Base-by-base conservation (phyloP, 2,329 filamentous ascomycete genomes). In the Xylariomycetidae sp. region DNA sequence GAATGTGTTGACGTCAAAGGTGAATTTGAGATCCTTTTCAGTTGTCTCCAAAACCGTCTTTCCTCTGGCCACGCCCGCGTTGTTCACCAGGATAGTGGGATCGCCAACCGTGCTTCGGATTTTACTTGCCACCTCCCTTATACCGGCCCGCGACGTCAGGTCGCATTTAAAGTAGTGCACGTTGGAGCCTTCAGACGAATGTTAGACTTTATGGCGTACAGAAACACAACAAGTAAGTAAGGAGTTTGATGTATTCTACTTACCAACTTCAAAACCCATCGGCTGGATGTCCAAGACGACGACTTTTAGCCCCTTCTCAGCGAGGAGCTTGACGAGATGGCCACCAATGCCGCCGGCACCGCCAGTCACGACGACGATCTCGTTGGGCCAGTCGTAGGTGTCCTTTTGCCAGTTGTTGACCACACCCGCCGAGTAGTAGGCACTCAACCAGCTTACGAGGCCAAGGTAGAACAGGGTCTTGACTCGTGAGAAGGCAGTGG, bases 291-390 rank as follows among this genome's bases (percentile, higher is more conserved):
- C 85, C 22, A 89, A 56, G 3, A 88, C 79, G 0, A 80, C 80
- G 20, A 88, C 80, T 44, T 75, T 83, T 45, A 85, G 67, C 1
- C 74, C 75, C 40, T 62, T 65, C 53, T 80, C 74, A 1, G 77
- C 79, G n/a, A 92, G 65, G 33, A 81, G 56, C 43, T 70, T 67
- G 11, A 83, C 82, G 3, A 87, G 69, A 23, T 72, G 62, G 14
- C 72, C 75, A 11, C 85, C 85, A 49, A 90, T 88, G 0, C 85
- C 85, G 36, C 77, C 76, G 26, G 80, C 78, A 6, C 85, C 85
- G 6, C 86, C 85, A 0, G 85, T 89, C 14, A 89, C 70, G 27
- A 88, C 64, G 3, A 85, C 79, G 31, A 88, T 69, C 61, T 88
- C 84, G 32, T 69, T 71, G 15, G 67, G 61, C 81, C 83, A 88